Conservation (phyloP, 176 grass and related monocot genomes). For the Tillandsia leiboldiana region DNA sequence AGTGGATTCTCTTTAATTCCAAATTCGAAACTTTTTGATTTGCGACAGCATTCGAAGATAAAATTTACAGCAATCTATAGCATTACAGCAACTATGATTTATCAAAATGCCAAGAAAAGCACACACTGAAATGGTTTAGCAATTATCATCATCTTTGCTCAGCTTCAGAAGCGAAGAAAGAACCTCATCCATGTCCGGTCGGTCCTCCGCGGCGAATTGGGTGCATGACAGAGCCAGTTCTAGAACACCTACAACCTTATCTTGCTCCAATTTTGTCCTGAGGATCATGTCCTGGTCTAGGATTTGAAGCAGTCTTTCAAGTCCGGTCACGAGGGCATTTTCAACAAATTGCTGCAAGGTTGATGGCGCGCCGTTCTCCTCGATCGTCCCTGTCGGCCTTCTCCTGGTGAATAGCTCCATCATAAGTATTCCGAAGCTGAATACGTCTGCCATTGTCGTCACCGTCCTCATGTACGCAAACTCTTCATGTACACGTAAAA, state of each 20-base stretch:
- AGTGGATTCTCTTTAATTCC: too few species aligned
- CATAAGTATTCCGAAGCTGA: slow-evolving; percentile 76
- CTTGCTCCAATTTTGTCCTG: slow-evolving; percentile 35
- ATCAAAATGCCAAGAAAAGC: too few species aligned
- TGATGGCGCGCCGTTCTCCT: slow-evolving; percentile 38
- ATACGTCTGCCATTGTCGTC: slow-evolving; percentile 70
- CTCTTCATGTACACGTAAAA: slow-evolving; percentile 27
- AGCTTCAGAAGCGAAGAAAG: slow-evolving; percentile 52
- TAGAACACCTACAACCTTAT: slow-evolving; percentile 34
- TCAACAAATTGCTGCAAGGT: slow-evolving; percentile 76
- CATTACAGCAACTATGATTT: too few species aligned
- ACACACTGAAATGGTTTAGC: too few species aligned
- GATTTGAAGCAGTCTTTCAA: slow-evolving; percentile 33
- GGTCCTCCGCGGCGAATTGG: slow-evolving; percentile 41
- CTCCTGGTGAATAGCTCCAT: slow-evolving; percentile 76
- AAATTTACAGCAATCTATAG: too few species aligned
- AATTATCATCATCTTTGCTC: slow-evolving; percentile 6
- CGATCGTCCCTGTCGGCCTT: slow-evolving; percentile 47
- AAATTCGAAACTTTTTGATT: too few species aligned
- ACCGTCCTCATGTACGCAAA: slow-evolving; percentile 70
- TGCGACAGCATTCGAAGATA: too few species aligned
- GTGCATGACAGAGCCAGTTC: slow-evolving; percentile 48
- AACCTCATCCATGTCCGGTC: slow-evolving; percentile 64
- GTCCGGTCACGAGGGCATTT: slow-evolving; percentile 37
- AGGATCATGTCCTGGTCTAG: slow-evolving; percentile 48